These are phyloP conservation scores for Umbelopsis ramanniana DNA, from an alignment of 192 early-diverging fungal genomes.

Conservation along the genomic window DNA sequence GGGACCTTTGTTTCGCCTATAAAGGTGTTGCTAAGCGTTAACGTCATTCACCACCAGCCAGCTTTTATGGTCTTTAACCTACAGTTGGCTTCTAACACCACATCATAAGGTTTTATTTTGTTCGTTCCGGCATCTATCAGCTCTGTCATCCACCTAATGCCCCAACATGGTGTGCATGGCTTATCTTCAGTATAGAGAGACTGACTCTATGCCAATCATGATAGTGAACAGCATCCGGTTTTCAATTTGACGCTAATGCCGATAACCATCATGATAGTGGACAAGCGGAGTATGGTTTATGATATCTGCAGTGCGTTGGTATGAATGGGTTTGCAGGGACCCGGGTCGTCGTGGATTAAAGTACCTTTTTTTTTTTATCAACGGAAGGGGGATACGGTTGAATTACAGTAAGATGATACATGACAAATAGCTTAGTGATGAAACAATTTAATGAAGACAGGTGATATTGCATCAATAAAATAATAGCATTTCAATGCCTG, in stretches of 20 bases:
- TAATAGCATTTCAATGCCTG: too few species aligned
- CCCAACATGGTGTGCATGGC: too few species aligned
- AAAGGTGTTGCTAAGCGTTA: not conserved
- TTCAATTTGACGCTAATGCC: not conserved
- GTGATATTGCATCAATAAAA: too few species aligned
- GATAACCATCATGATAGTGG: conserved; percentile 12
- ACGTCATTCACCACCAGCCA: not conserved
- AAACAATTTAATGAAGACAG: too few species aligned
- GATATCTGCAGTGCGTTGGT: not conserved
- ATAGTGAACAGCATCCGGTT: not conserved
- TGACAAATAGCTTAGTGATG: too few species aligned
- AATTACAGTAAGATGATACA: not conserved
- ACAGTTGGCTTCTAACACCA: not conserved
- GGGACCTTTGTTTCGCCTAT: not conserved
- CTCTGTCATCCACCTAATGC: too few species aligned
- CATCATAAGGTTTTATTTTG: too few species aligned
- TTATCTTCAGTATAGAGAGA: too few species aligned
- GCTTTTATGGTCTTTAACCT: not conserved
- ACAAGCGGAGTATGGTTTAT: conserved; percentile 10
- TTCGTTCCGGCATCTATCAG: too few species aligned
- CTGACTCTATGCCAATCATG: not conserved
- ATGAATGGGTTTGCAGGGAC: conserved; percentile 5
- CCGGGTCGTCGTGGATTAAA: conserved; percentile 19
- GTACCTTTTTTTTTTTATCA: not conserved
- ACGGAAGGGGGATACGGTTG: not conserved